Percentiles rank a stretch among this genome's conserved stretches.
These are phyloP conservation scores for Penicillium decumbens DNA, from an alignment of 2,329 filamentous ascomycete species.

Conservation along the genomic window DNA sequence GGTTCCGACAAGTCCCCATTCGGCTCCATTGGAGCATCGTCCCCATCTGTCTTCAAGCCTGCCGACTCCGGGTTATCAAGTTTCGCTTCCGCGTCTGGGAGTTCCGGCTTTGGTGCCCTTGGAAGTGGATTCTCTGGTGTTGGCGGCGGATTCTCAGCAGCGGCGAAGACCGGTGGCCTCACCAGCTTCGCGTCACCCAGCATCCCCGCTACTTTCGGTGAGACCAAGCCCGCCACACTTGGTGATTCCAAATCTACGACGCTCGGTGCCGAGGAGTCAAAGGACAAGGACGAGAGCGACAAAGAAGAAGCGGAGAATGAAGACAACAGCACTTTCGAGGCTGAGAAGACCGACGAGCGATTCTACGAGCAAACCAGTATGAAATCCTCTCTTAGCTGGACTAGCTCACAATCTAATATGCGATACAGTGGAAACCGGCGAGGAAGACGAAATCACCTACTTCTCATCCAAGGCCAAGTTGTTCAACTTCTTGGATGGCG, in stretches of 20 bases:
- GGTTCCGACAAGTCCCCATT: conserved; percentile 61
- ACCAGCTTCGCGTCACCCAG: conserved; percentile 65
- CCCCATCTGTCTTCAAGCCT: conserved; percentile 43
- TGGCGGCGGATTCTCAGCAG: conserved; percentile 48
- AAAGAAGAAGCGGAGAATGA: conserved; percentile 52
- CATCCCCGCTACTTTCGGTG: conserved; percentile 44
- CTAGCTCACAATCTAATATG: conserved; percentile 24
- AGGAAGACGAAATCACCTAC: conserved; percentile 73
- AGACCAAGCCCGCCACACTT: conserved; percentile 38
- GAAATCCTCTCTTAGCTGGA: conserved; percentile 23
- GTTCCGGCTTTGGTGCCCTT: conserved; percentile 38
- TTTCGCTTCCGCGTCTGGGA: conserved; percentile 30
- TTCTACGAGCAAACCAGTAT: conserved; percentile 61
- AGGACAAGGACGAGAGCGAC: conserved; percentile 45
- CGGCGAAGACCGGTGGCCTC: conserved; percentile 47
- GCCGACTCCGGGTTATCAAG: conserved; percentile 24
- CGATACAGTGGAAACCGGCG: conserved; percentile 71
- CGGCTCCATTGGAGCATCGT: conserved; percentile 49
- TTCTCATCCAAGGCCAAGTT: conserved; percentile 77
- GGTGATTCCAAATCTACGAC: conserved; percentile 50
- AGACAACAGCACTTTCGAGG: conserved; percentile 46
- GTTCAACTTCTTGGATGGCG: conserved; percentile 68
- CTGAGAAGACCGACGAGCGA: conserved; percentile 47
- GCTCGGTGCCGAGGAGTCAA: conserved; percentile 67
- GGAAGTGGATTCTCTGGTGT: conserved; percentile 37